phyloP scores from a whole-genome alignment of 441 rosid genomes.

The Daphne laureola region DNA sequence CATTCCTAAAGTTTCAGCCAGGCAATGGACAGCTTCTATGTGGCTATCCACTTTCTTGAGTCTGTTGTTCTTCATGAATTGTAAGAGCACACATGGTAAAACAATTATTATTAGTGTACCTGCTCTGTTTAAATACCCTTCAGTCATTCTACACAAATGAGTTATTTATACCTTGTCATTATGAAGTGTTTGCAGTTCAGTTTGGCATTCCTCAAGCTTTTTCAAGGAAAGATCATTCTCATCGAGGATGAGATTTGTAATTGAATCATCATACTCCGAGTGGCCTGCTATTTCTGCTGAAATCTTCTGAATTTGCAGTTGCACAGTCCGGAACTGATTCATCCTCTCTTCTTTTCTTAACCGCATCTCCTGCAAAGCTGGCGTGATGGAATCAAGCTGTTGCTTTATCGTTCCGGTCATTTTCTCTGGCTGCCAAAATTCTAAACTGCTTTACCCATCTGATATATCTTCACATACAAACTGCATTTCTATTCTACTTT shows the following conservation, averaged over 20 bases:
- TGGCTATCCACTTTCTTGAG: slow-evolving; percentile 77
- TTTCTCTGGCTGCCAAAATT: slow-evolving; percentile 64
- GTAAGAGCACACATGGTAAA: slow-evolving; percentile 14
- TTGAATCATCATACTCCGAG: slow-evolving; percentile 57
- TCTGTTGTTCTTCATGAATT: slow-evolving; percentile 59
- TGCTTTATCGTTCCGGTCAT: slow-evolving; percentile 75
- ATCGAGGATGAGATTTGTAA: slow-evolving; percentile 50
- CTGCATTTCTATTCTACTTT: not conserved
- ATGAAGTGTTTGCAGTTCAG: slow-evolving; percentile 74
- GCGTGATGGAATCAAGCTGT: slow-evolving; percentile 88
- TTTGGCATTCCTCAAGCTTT: slow-evolving; percentile 86
- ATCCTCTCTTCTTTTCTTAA: slow-evolving; percentile 80
- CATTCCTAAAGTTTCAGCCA: slow-evolving; percentile 76
- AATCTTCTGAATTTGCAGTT: slow-evolving; percentile 78
- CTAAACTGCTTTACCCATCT: not conserved
- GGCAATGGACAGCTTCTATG: slow-evolving; percentile 46
- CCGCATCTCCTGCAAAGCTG: slow-evolving; percentile 84
- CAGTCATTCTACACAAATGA: not conserved
- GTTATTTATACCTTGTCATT: slow-evolving; percentile 64
- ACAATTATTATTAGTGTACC: slow-evolving; percentile 8
- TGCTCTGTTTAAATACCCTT: slow-evolving; percentile 1
- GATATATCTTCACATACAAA: not conserved
- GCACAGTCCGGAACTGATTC: slow-evolving; percentile 66
- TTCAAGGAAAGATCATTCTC: slow-evolving; percentile 84
- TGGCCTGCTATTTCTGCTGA: slow-evolving; percentile 86